Evolutionary conservation across 2,329 filamentous ascomycete species (phyloP), one percentile per base, ranked within the genome.

Genomic region (Aspergillus sp.): DNA sequence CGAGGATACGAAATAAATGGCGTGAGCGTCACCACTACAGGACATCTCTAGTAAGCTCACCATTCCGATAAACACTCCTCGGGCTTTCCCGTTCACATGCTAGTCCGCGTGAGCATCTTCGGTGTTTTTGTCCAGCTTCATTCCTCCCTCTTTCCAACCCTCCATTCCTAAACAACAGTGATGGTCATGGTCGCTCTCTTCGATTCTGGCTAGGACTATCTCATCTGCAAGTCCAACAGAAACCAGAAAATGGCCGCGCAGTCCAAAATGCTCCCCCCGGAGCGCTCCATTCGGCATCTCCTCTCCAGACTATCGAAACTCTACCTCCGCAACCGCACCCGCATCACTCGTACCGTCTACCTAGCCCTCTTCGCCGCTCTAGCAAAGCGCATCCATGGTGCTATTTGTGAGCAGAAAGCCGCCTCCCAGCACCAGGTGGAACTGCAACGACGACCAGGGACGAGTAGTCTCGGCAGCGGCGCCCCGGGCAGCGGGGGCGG

Each of bases 381-480:
- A 51, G 77, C 85, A 51, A 90, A 95, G 68, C 89, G 93, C 60
- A 84, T 97, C 47, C 89, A 90, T 60, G 84, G 89, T 79, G 90
- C 91, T 59, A 85, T 97, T 63, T 84, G 86, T 50, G 90, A 96
- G 67, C 93, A 97, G 68, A 95, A 95, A 68, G 87, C 88, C 13
- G 88, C 89, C 2, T 85, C 86, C 1, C 75, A 75, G 45, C 81
- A 85, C 52, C 83, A 87, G 50, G 80, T 82, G 5, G 80, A 82
- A 56, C 61, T 78, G 65, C 68, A 82, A 63, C 61, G 79, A 69
- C 60, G 82, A 67, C 57, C 78, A 64, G 62, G 73, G 61, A 71
- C 67, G 45, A 69, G 62, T 49, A 69, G 62, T 43, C 58, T 66
- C n/a, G 62, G 57, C 13, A 60, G 61, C 12, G 54, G 56, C n/a